phyloP scores from a whole-genome alignment of 495 filamentous ascomycete species.

The Penicillium macrosclerotiorum region DNA sequence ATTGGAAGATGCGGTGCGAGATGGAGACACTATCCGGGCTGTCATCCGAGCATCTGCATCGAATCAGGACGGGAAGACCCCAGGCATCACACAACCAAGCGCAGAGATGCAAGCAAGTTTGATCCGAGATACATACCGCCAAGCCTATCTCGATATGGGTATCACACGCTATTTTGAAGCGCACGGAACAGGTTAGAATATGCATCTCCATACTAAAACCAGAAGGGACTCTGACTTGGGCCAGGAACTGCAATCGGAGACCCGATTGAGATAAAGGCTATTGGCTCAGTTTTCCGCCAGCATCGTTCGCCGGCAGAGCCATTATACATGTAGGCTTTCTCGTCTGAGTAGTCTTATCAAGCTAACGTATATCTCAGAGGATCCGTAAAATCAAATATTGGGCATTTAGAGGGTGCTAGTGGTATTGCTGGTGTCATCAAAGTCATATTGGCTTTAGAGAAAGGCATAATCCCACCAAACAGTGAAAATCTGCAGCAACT shows the following conservation, averaged over 20 bases:
- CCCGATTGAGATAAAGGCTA: no score
- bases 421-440: conserved; percentile 62
- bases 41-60: conserved; percentile 33
- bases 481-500: neutral
- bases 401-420: conserved; percentile 55
- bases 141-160: neutral
- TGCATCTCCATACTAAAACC: no score
- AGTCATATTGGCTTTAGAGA: conserved; percentile 49
- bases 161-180: conserved; percentile 21
- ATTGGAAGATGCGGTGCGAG: conserved; percentile 26
- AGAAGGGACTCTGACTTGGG: no score
- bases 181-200: conserved; percentile 50
- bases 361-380: no score
- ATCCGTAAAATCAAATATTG: conserved; percentile 27
- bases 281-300: no score
- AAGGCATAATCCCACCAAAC: conserved; percentile 31
- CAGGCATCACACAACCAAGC: neutral
- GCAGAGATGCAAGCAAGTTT: neutral
- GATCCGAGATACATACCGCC: neutral
- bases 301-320: neutral
- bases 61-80: conserved; percentile 29
- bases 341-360: no score
- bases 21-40: conserved; percentile 38
- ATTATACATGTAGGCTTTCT: no score
- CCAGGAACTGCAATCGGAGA: no score